Evolutionary conservation across 768 basidiomycete species (phyloP), one percentile per base, ranked within the genome.

Genomic region (Trametes villosa): DNA sequence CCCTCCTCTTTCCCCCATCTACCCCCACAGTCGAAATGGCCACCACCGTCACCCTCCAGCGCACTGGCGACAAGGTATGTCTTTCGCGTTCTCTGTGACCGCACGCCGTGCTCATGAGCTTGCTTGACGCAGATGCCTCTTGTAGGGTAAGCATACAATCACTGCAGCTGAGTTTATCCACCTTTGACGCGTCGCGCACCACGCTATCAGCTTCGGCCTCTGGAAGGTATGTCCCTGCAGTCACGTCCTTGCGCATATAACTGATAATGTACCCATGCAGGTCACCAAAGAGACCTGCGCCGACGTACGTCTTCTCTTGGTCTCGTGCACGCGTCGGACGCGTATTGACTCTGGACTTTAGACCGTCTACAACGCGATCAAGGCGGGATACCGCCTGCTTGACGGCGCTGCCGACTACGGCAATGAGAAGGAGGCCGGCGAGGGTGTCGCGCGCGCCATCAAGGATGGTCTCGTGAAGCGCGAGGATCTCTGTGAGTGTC

Each of bases 351-450:
- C 6, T n/a, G 13, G 6, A 13, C 6, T 17, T 22, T 9, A 92
- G 84, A 86, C 83, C 53, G 92, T 96, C 51, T 94, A 93, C 79
- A 77, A 87, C 58, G 92, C 94, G 18, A 89, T 95, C 77, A 92
- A 92, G 72, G 79, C 81, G 26, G 94, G 94, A 0, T 94, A 93
- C 72, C 86, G 94, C 62, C 88, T 96, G 55, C 80, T 96, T 56
- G 93, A 94, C 57, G 88, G 91, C 61, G 92, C 92, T 31, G 85
- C 86, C 65, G 91, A 92, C 76, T 94, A 94, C 72, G 93, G 90
- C 9, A 96, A 96, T 65, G 94, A 96, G 76, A 90, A 87, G 68
- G 86, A 94, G 73, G 88, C 89, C 5, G 92, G 91, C 1, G 81
- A 86, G 67, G 93, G 93, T 64, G 81, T 95, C 58, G 81, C 79